phyloP scores from a whole-genome alignment of 495 filamentous ascomycete genomes.

The Penicillium lagena region DNA sequence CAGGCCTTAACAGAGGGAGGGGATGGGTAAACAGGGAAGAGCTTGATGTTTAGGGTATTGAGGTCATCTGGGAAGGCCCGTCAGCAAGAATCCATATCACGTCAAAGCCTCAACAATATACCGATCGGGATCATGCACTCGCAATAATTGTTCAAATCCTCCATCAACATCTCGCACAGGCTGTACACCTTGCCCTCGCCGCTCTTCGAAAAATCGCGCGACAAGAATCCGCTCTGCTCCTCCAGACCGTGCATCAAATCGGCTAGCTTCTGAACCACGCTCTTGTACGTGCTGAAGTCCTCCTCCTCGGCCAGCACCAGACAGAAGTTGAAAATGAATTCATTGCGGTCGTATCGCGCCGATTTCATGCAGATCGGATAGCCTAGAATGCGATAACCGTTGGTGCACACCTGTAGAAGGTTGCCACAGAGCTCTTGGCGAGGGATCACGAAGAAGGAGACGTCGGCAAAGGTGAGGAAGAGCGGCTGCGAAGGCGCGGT shows the following conservation, averaged over 20 bases:
- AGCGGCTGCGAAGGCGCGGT: constrained; percentile 48
- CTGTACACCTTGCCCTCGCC: constrained; percentile 64
- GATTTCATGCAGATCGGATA: constrained; percentile 83
- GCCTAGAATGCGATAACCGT: constrained; percentile 74
- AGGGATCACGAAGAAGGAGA: constrained; percentile 88
- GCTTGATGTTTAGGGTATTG: constrained; percentile 93
- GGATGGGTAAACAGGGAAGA: constrained; percentile 75
- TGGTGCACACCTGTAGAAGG: constrained; percentile 66
- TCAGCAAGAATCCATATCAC: constrained; percentile 10
- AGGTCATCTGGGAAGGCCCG: constrained; percentile 58
- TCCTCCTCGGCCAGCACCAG: constrained; percentile 71
- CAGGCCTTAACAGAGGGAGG: constrained; percentile 73
- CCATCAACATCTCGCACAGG: constrained; percentile 83
- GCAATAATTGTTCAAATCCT: constrained; percentile 93
- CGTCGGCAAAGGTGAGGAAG: constrained; percentile 74
- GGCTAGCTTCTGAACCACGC: constrained; percentile 78
- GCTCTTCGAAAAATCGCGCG: constrained; percentile 34
- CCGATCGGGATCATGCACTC: constrained; percentile 97
- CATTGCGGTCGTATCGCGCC: constrained; percentile 75
- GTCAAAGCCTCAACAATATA: constrained; percentile 24
- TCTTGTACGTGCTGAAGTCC: constrained; percentile 65
- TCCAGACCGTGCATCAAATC: constrained; percentile 81
- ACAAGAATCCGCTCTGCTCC: constrained; percentile 73
- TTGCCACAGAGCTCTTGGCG: constrained; percentile 86
- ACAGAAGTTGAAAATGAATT: constrained; percentile 97